Base-by-base conservation (phyloP, 2,329 filamentous ascomycete genomes). In the Alternaria atra region DNA sequence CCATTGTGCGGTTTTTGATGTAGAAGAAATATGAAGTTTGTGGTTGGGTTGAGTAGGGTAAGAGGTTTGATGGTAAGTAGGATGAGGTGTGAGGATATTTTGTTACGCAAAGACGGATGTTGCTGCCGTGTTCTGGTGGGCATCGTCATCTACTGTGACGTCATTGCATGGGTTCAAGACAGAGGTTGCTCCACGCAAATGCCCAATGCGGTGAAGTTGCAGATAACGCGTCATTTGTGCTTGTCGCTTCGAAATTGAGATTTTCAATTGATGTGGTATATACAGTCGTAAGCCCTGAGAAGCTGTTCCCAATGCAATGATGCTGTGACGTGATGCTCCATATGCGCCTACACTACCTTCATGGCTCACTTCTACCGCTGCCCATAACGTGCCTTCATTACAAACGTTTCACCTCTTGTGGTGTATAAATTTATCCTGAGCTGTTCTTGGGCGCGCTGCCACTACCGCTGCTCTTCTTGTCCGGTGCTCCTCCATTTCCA, bases 401-500 rank as follows among this genome's bases (percentile, higher is more conserved):
- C 5, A 3, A 9, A 23, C 1, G 8, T 7, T 27, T 13, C 34
- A 12, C 12, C 50, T 27, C 20, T 13, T 17, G 15, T n/a, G 12
- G n/a, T 9, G 6, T 20, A n/a, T 30, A 25, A 15, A 25, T 37
- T 25, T 50, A 62, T 39, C 75, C 55, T 5, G 54, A 30, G 42
- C 60, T 76, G 52, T 74, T 70, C 68, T 80, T 79, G n/a, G 73
- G 70, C 57, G 78, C 53, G 63, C 77, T 77, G 12, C 78, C 76
- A 27, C 67, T 73, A 5, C 78, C 77, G 61, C 74, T 80, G 58
- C 66, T 67, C 64, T 68, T 72, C 57, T 64, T 70, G 34, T 72
- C 71, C 17, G 70, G 70, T 15, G 68, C 69, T 75, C 81, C 63
- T 73, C 78, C 55, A 69, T 74, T 73, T 74, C 85, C 65, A 67